A percentile compares a stretch with the other conserved stretches of the same genome.
phyloP scores from a whole-genome alignment of 805 yeast species.

The Wickerhamomyces sydowiorum region DNA sequence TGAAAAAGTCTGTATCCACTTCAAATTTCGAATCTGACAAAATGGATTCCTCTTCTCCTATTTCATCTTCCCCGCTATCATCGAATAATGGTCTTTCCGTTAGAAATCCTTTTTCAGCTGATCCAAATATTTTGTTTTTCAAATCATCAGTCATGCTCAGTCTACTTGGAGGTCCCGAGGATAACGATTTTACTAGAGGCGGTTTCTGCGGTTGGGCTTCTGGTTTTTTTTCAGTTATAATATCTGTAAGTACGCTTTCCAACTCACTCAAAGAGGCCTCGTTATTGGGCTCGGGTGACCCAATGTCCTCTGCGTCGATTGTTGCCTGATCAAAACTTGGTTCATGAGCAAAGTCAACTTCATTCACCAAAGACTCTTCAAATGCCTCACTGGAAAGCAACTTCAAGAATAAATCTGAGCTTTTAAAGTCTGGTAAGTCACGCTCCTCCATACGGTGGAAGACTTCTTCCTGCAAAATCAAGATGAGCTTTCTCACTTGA shows the following conservation, averaged over 20 bases:
- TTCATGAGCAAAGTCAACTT: slow-evolving; percentile 20
- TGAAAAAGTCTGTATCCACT: slow-evolving; percentile 31
- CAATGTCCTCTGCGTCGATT: slow-evolving; percentile 15
- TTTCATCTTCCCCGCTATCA: slow-evolving; percentile 13
- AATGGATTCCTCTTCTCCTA: slow-evolving; percentile 3
- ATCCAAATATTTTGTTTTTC: slow-evolving; percentile 22
- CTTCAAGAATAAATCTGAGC: slow-evolving; percentile 49
- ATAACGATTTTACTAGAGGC: not conserved
- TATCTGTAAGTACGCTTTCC: not conserved
- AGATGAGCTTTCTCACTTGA: slow-evolving; percentile 53
- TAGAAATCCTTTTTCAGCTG: slow-evolving; percentile 14
- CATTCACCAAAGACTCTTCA: slow-evolving; percentile 20
- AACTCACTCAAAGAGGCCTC: not conserved
- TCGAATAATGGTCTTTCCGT: slow-evolving; percentile 22
- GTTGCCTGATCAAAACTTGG: slow-evolving; percentile 1
- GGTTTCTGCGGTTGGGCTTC: not conserved
- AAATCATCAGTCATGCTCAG: slow-evolving; percentile 1
- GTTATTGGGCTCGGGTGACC: not conserved
- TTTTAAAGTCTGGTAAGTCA: slow-evolving; percentile 56
- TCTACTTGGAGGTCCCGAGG: not conserved
- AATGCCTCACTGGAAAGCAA: slow-evolving; percentile 41
- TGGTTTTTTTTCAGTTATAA: not conserved
- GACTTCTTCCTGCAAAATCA: slow-evolving; percentile 51
- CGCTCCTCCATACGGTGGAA: slow-evolving; percentile 43
- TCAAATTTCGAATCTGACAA: slow-evolving; percentile 19